phyloP scores from a whole-genome alignment of 768 basidiomycete species.

The Trametes villosa region DNA sequence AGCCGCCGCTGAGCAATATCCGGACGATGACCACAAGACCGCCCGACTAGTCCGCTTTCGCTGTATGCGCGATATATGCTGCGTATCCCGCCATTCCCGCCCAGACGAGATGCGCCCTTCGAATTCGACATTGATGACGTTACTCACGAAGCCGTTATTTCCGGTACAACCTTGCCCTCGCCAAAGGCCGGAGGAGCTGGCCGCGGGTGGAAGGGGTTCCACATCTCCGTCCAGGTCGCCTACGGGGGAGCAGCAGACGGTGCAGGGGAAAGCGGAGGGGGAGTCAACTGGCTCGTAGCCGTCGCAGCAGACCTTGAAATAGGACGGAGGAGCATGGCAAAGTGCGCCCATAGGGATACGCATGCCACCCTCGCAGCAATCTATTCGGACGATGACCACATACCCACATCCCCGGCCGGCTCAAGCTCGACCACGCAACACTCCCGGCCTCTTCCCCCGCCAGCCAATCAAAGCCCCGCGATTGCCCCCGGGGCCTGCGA shows the following conservation, averaged over 20 bases:
- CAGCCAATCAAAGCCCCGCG: conserved; percentile 2
- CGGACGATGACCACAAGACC: neutral
- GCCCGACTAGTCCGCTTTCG: too few relatives aligned
- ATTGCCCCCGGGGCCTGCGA: neutral
- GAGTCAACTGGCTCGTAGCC: neutral
- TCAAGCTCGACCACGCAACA: neutral
- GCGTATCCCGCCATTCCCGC: neutral
- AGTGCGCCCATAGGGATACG: neutral
- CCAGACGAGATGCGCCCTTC: neutral
- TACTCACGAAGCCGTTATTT: conserved; percentile 39
- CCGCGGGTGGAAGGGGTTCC: conserved; percentile 45
- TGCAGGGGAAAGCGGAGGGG: neutral
- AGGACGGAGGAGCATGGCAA: neutral
- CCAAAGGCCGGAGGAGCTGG: conserved; percentile 58
- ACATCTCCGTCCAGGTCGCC: conserved; percentile 17
- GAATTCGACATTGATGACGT: neutral
- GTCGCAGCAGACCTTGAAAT: neutral
- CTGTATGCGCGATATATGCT: neutral
- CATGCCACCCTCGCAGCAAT: neutral
- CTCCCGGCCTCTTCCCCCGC: neutral
- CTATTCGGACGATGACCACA: neutral
- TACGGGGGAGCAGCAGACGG: neutral
- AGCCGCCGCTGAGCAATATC: neutral
- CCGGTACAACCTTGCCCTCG: conserved; percentile 49
- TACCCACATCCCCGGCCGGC: neutral